These are phyloP conservation scores for Arabidopsis lyrata DNA, from an alignment of 441 rosid species.

Conservation along the genomic window DNA sequence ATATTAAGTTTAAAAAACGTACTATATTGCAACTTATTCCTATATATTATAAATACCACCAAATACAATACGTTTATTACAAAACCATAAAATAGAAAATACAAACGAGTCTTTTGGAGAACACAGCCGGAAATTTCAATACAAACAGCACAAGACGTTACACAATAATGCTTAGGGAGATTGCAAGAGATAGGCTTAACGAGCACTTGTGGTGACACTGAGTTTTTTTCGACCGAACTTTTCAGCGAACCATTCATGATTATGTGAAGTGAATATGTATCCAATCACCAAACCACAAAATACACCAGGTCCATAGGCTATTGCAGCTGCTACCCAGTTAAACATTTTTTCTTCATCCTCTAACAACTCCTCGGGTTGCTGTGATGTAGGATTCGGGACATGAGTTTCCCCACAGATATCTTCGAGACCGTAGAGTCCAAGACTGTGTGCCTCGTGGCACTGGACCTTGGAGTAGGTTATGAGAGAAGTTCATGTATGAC, in stretches of 20 bases:
- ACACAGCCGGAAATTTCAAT: neutral
- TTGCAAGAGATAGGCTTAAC: neutral
- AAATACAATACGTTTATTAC: too few species aligned
- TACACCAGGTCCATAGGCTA: constrained; percentile 29
- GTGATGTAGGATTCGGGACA: neutral
- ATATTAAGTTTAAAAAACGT: too few species aligned
- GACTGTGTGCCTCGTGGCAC: constrained; percentile 32
- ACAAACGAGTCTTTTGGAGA: neutral
- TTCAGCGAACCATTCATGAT: neutral
- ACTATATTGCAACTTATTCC: too few species aligned
- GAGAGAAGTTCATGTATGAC: constrained; percentile 36
- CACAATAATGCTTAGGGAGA: neutral
- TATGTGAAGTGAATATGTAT: constrained; percentile 17
- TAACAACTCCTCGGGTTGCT: neutral
- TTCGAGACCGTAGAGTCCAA: constrained; percentile 17
- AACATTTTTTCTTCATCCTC: constrained; percentile 1
- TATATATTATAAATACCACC: too few species aligned
- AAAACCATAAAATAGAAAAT: neutral
- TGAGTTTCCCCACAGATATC: constrained; percentile 8
- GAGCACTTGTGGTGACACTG: neutral
- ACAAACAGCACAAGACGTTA: neutral
- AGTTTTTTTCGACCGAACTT: constrained; percentile 3
- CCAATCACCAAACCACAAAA: constrained; percentile 24
- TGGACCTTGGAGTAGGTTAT: constrained; percentile 24
- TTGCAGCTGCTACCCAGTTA: constrained; percentile 37